Evolutionary conservation across 345 rosid genomes (phyloP).

Genomic region (Populus davidiana): DNA sequence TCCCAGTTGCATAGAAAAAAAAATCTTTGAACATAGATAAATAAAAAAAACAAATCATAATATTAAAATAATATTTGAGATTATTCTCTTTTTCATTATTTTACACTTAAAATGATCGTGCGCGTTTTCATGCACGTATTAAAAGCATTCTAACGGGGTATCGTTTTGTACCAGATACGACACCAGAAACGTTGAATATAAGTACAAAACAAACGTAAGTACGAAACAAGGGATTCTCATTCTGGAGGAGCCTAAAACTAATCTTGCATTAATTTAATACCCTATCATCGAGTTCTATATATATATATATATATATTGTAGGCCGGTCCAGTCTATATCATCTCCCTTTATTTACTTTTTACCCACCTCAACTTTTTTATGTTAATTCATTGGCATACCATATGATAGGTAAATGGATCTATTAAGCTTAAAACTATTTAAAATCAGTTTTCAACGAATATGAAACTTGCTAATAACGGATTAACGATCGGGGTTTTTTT

Average conservation of each 20-base stretch:
- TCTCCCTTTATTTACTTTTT: too few species aligned
- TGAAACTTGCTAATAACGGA: not conserved
- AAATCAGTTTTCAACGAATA: not conserved
- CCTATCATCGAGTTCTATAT: not conserved
- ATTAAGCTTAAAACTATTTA: too few species aligned
- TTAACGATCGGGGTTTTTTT: not conserved
- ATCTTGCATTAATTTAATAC: not conserved
- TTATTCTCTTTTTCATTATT: too few species aligned
- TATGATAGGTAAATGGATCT: not conserved
- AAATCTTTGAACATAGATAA: too few species aligned
- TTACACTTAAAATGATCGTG: not conserved
- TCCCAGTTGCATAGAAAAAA: too few species aligned
- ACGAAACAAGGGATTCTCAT: not conserved
- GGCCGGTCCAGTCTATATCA: not conserved
- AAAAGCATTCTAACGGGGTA: not conserved
- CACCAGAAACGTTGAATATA: not conserved
- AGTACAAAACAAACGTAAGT: not conserved
- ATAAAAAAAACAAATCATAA: too few species aligned
- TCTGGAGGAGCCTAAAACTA: not conserved
- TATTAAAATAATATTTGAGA: too few species aligned
- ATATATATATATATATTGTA: too few species aligned
- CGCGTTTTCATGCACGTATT: not conserved
- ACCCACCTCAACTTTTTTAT: not conserved
- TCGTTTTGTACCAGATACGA: not conserved
- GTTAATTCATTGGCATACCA: not conserved